Conservation (phyloP, 768 basidiomycete species). For the Suillus brevipes region DNA sequence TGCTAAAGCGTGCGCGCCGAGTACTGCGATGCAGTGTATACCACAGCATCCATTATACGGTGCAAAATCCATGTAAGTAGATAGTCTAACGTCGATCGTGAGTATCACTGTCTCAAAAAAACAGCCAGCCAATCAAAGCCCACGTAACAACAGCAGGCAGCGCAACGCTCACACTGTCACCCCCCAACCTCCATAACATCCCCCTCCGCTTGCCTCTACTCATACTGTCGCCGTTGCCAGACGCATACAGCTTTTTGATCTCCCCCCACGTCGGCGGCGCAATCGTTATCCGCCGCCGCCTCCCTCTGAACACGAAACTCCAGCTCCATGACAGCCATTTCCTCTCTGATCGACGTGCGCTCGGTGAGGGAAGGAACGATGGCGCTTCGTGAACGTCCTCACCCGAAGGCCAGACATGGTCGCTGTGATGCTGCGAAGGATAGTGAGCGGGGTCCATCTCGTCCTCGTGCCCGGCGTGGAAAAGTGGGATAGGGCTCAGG, state of each 20-base stretch:
- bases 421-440: slow-evolving; percentile 38
- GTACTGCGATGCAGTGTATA: background rate
- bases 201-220: slow-evolving; percentile 26
- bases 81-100: background rate
- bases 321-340: slow-evolving; percentile 35
- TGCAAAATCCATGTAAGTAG: background rate
- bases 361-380: slow-evolving; percentile 36
- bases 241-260: slow-evolving; percentile 15
- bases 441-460: slow-evolving; percentile 53
- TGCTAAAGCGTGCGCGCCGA: background rate
- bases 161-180: slow-evolving; percentile 38
- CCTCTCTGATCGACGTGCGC: slow-evolving; percentile 26
- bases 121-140: slow-evolving; percentile 29
- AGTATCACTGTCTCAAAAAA: slow-evolving; percentile 20
- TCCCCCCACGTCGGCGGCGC: slow-evolving; percentile 38
- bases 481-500: slow-evolving; percentile 37
- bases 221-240: slow-evolving; percentile 11
- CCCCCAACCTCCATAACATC: slow-evolving; percentile 34
- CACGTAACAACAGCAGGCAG: slow-evolving; percentile 28
- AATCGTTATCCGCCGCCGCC: slow-evolving; percentile 54
- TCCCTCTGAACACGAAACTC: slow-evolving; percentile 56
- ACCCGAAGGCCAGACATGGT: slow-evolving; percentile 35
- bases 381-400: slow-evolving; percentile 2
- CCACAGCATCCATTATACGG: background rate
- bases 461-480: slow-evolving; percentile 45